Evolutionary conservation across 208 protist species (phyloP).

Genomic region (Trypanosoma melophagium): DNA sequence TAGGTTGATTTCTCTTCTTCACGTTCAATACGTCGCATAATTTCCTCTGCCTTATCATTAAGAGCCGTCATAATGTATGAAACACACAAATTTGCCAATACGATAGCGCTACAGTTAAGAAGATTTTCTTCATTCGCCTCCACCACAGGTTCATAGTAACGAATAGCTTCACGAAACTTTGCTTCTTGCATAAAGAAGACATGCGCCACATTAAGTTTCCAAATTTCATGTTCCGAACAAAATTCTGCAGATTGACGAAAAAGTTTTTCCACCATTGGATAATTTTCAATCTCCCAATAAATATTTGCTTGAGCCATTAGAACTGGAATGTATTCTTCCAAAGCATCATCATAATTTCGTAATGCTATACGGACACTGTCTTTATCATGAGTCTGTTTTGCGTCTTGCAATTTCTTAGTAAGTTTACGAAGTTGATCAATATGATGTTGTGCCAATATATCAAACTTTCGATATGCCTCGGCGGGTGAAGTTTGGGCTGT

Average conservation of each 20-base stretch:
- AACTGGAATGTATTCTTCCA: slow-evolving; percentile 96
- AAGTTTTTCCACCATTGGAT: slow-evolving; percentile 93
- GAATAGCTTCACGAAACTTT: slow-evolving; percentile 95
- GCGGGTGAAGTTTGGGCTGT: slow-evolving; percentile 94
- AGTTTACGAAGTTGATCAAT: slow-evolving; percentile 94
- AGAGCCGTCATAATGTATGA: slow-evolving; percentile 96
- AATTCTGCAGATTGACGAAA: slow-evolving; percentile 96
- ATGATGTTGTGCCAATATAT: slow-evolving; percentile 93
- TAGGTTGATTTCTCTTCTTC: slow-evolving; percentile 93
- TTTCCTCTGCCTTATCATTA: slow-evolving; percentile 96
- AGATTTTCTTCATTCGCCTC: slow-evolving; percentile 92
- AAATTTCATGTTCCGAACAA: slow-evolving; percentile 95
- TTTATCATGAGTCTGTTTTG: slow-evolving; percentile 86
- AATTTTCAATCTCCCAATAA: slow-evolving; percentile 98
- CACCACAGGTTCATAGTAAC: slow-evolving; percentile 96
- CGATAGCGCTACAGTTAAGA: slow-evolving; percentile 94
- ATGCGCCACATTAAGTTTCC: slow-evolving; percentile 97
- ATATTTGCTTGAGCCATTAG: slow-evolving; percentile 97
- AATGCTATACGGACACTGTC: slow-evolving; percentile 81
- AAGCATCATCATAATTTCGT: slow-evolving; percentile 90
- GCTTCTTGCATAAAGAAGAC: slow-evolving; percentile 97
- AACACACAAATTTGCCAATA: slow-evolving; percentile 97
- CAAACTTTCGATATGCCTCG: slow-evolving; percentile 96
- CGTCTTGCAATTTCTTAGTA: slow-evolving; percentile 95
- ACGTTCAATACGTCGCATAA: slow-evolving; percentile 95